These are phyloP conservation scores for Datura wrightii DNA, from an alignment of 257 asterid species.

Conservation along the genomic window DNA sequence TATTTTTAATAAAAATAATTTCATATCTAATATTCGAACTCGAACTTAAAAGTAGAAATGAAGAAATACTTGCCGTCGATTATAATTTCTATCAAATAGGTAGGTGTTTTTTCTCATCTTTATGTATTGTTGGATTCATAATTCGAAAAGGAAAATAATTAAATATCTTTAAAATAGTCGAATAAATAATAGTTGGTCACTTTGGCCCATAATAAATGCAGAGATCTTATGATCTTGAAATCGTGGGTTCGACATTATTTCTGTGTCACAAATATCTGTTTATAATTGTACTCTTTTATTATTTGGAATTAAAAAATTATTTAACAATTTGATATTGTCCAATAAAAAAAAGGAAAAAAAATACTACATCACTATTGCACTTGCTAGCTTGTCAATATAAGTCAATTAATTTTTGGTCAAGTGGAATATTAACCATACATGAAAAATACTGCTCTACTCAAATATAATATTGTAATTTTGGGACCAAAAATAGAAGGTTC, in stretches of 20 bases:
- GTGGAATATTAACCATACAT: neutral
- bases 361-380: neutral
- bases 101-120: neutral
- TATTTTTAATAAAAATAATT: neutral
- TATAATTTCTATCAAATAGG: neutral
- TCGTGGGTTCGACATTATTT: neutral
- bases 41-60: rapidly evolving
- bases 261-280: neutral
- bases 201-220: conserved; percentile 20
- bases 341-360: neutral
- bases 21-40: neutral
- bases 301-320: neutral
- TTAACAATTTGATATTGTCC: neutral
- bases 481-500: neutral
- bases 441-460: neutral
- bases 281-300: neutral
- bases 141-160: neutral
- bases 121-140: neutral
- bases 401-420: neutral
- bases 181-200: neutral
- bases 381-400: neutral
- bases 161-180: neutral
- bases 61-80: neutral
- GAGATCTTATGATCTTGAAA: conserved; percentile 25
- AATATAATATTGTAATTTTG: neutral